These are phyloP conservation scores for Tolypocladium guangdongense DNA, from an alignment of 2,329 filamentous ascomycete species.

Conservation along the genomic window DNA sequence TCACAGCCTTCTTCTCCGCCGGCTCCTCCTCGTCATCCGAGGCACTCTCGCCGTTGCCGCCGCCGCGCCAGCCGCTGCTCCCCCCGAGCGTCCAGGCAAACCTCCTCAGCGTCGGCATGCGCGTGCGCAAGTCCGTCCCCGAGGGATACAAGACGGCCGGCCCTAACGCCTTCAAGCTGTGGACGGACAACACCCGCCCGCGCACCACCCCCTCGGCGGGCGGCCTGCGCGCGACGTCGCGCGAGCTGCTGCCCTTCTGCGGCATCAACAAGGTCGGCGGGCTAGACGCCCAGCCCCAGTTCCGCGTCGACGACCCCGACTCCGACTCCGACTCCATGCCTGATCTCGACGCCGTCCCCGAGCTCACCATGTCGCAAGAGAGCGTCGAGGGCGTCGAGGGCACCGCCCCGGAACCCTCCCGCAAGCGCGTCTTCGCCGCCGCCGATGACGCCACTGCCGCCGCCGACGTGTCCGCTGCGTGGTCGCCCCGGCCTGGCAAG, in stretches of 20 bases:
- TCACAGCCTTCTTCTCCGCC: conserved; percentile 50
- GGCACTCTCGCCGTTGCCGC: conserved; percentile 17
- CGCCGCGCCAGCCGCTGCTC: conserved; percentile 34
- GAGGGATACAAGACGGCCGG: conserved; percentile 79
- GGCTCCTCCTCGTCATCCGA: conserved; percentile 24
- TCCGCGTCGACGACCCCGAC: conserved; percentile 9
- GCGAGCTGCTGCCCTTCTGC: conserved; percentile 70
- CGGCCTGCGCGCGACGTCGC: conserved; percentile 17
- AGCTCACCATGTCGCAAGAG: conserved; percentile 45
- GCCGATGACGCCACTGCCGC: conserved; percentile 23
- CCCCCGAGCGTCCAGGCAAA: conserved; percentile 63
- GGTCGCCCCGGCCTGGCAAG: conserved; percentile 4
- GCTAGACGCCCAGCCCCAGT: conserved; percentile 45
- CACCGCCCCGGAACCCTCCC: conserved; percentile 17
- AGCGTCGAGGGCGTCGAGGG: conserved; percentile 35
- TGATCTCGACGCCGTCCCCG: conserved; percentile 29
- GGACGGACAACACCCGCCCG: conserved; percentile 24
- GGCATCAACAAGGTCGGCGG: conserved; percentile 69
- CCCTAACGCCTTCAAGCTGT: conserved; percentile 40
- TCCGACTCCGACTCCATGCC: conserved; percentile 19
- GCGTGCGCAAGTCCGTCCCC: conserved; percentile 81
- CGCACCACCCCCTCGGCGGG: conserved; percentile 5
- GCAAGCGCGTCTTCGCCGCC: conserved; percentile 38
- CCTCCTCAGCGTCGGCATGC: conserved; percentile 88
- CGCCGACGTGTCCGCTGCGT: not conserved